These are phyloP conservation scores for Diaporthe destruens DNA, from an alignment of 2,329 filamentous ascomycete species.

Conservation along the genomic window DNA sequence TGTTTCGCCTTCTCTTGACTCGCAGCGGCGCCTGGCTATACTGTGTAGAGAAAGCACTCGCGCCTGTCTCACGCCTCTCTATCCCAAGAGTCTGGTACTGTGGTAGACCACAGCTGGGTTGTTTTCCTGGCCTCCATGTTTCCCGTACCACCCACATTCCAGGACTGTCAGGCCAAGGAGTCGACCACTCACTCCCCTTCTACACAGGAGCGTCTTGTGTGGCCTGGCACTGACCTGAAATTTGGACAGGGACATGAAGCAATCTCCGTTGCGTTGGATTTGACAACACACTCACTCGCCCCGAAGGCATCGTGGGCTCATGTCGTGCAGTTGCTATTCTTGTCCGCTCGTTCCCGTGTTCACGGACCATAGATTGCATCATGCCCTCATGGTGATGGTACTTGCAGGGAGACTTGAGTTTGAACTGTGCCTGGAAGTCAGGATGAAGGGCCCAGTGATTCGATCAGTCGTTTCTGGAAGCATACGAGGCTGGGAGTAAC, in stretches of 20 bases:
- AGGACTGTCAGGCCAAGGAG: not conserved
- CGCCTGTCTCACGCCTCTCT: constrained; percentile 1
- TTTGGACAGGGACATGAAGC: constrained; percentile 29
- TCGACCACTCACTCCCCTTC: not conserved
- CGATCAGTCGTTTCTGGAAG: constrained; percentile 39
- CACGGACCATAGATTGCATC: constrained; percentile 21
- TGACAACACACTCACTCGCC: not conserved
- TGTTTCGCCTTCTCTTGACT: constrained; percentile 40
- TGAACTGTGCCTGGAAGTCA: constrained; percentile 27
- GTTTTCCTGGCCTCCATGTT: not conserved
- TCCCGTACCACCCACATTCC: not conserved
- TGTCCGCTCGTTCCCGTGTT: constrained; percentile 16
- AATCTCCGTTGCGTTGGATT: constrained; percentile 20
- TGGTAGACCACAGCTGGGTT: constrained; percentile 13
- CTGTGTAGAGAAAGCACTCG: constrained; percentile 19
- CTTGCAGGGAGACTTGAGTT: constrained; percentile 36
- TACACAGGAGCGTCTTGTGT: constrained; percentile 1
- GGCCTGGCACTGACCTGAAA: constrained; percentile 24
- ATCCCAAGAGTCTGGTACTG: constrained; percentile 22
- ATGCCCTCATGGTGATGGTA: constrained; percentile 36
- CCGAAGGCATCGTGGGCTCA: constrained; percentile 28
- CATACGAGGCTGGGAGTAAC: constrained; percentile 31
- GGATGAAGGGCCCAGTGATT: constrained; percentile 30
- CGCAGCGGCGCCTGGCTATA: constrained; percentile 13
- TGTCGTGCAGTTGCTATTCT: constrained; percentile 24